These are phyloP conservation scores for Ceratocystis destructans DNA, from an alignment of 2,329 filamentous ascomycete species.

Conservation along the genomic window DNA sequence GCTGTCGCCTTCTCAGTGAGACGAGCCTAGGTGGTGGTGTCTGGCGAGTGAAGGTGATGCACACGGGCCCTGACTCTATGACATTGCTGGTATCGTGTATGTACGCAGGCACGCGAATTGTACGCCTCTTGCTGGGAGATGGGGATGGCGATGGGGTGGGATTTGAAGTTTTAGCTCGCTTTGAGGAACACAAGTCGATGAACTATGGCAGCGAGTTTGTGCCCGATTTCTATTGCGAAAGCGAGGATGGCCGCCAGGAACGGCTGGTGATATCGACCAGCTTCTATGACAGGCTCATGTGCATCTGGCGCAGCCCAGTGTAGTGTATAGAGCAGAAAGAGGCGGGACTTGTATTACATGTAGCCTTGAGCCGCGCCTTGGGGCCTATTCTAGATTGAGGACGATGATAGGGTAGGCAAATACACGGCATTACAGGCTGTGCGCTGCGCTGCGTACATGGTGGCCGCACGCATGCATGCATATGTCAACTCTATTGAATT, in stretches of 20 bases:
- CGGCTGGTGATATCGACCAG: slow-evolving; percentile 49
- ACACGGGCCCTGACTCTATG: slow-evolving; percentile 24
- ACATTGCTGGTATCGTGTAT: slow-evolving; percentile 77
- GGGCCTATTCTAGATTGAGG: background rate
- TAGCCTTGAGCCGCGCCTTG: too few species aligned
- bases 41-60: slow-evolving; percentile 63
- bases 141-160: slow-evolving; percentile 35
- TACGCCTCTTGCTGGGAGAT: slow-evolving; percentile 31
- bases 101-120: slow-evolving; percentile 69
- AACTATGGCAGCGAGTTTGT: slow-evolving; percentile 76
- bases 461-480: background rate
- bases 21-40: slow-evolving; percentile 64
- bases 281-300: slow-evolving; percentile 61
- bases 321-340: background rate
- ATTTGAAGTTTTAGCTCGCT: slow-evolving; percentile 53
- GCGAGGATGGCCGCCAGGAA: slow-evolving; percentile 23
- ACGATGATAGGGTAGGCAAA: background rate
- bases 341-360: background rate
- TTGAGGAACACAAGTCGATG: slow-evolving; percentile 85
- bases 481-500: background rate
- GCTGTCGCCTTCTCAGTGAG: slow-evolving; percentile 45
- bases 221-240: slow-evolving; percentile 24
- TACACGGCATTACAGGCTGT: background rate
- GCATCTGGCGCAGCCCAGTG: slow-evolving; percentile 41
- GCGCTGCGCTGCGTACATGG: background rate